Evolutionary conservation across 768 basidiomycete species (phyloP), one percentile per base, ranked within the genome.

Genomic region (Neoboletus brunneissimus): DNA sequence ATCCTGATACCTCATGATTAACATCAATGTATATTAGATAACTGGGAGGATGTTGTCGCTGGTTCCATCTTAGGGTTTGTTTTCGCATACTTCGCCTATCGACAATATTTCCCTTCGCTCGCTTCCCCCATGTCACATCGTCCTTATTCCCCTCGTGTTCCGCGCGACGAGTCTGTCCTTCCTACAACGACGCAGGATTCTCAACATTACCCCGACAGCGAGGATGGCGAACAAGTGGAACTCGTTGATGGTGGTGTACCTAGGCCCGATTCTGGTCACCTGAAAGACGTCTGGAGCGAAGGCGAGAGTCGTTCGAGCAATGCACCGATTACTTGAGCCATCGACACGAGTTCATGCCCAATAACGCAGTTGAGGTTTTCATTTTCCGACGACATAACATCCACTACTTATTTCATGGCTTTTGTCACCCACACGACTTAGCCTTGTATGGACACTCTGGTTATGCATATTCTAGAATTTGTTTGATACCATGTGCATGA

Each of bases 1-100:
- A 16, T 58, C 63, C 52, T 49, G 65, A 38, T 53, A 46, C 5
- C 41, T 38, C 13, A 56, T 58, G 22, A 48, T 48, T 53, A 50
- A 51, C 27, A 18, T 22, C 22, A 35, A 10, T 51, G 50, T 31
- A 54, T 47, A 35, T 32, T 58, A 92, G 90, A 96, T 71, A 93
- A 96, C 70, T 94, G 91, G 89, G 85, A 92, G 6, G 96, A 99
- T 62, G 89, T 97, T 42, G 66, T 92, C 10, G 83, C 89, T 2
- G 94, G 95, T 6, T 81, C 86, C 3, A 51, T 87, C 29, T 76
- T 98, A 9, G 96, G 95, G 13, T 75, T 89, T 18, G 67, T 79
- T 44, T 74, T 90, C 54, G 77, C 91, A 18, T 88, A 82, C 73
- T 88, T 93, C 63, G 70, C 82, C 16, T 95, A 95, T 72, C 83